Conservation (phyloP, 1,139 yeast genomes). For the Debaryomyces psychrophilus region DNA sequence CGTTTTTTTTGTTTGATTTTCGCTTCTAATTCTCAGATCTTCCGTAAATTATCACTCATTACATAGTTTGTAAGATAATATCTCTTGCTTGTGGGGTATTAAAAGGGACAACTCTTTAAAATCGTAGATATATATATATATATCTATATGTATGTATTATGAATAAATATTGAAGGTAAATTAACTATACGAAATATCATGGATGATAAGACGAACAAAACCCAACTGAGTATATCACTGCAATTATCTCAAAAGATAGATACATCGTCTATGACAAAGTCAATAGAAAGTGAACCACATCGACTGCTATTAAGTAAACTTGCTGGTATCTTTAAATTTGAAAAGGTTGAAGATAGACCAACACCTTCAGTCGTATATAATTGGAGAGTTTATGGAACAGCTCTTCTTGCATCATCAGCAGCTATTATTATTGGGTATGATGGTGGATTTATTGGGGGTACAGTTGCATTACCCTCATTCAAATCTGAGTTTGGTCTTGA, state of each 20-base stretch:
- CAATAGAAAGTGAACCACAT: neutral
- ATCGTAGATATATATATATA: neutral
- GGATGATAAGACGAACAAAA: conserved; percentile 3
- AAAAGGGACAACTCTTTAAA: neutral
- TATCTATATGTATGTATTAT: neutral
- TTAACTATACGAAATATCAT: neutral
- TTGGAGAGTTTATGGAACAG: conserved; percentile 38
- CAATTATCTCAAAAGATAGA: neutral
- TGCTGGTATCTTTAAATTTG: conserved; percentile 21
- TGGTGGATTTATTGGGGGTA: conserved; percentile 49
- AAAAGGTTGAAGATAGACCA: conserved; percentile 41
- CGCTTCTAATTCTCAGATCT: neutral
- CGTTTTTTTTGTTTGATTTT: neutral
- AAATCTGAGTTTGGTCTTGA: conserved; percentile 39
- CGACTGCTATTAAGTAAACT: conserved; percentile 2
- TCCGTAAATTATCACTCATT: neutral
- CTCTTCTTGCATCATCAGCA: conserved; percentile 44
- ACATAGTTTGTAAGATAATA: conserved; percentile 1
- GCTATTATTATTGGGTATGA: conserved; percentile 47
- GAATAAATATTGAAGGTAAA: neutral
- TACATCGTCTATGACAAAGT: conserved; percentile 1
- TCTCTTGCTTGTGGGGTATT: conserved; percentile 7
- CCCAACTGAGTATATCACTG: conserved; percentile 4
- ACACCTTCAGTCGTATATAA: conserved; percentile 46
- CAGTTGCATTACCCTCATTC: conserved; percentile 43